These are phyloP conservation scores for Penicillium sp. DNA, from an alignment of 2,329 filamentous ascomycete genomes.

Conservation along the genomic window DNA sequence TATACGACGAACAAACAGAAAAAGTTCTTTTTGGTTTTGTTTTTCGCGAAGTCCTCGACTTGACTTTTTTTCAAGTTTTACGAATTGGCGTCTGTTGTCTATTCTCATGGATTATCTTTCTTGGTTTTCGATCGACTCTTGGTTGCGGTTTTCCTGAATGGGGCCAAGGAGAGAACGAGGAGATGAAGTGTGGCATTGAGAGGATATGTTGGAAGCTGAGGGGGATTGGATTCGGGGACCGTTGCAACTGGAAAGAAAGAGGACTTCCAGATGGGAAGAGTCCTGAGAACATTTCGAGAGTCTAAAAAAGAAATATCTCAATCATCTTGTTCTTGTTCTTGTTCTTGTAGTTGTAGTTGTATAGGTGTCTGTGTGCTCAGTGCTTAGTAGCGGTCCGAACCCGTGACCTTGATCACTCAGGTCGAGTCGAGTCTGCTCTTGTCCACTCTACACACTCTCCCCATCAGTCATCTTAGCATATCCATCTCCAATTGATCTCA, in stretches of 20 bases:
- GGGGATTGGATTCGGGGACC: constrained; percentile 16
- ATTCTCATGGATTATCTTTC: constrained; percentile 38
- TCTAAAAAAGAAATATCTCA: constrained; percentile 25
- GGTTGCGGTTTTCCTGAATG: constrained; percentile 31
- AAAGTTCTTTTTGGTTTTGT: constrained; percentile 17
- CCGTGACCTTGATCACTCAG: constrained; percentile 1
- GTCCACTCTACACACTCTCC: neutral
- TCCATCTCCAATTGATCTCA: constrained; percentile 1
- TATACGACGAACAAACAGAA: constrained; percentile 46
- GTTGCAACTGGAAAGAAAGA: constrained; percentile 20
- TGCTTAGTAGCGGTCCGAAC: neutral
- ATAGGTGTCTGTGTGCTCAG: neutral
- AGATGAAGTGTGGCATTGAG: constrained; percentile 30
- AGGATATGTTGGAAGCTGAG: constrained; percentile 31
- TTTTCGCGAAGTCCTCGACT: constrained; percentile 40
- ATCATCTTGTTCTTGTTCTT: constrained; percentile 3
- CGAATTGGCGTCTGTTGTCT: constrained; percentile 45
- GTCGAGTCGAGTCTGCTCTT: neutral
- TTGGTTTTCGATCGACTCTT: constrained; percentile 30
- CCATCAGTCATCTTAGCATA: neutral
- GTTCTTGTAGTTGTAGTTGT: neutral
- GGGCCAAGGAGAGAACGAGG: constrained; percentile 36
- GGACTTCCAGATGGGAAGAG: constrained; percentile 20
- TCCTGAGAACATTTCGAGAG: constrained; percentile 24
- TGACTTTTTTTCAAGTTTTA: constrained; percentile 40